phyloP scores from a whole-genome alignment of 192 early-diverging fungal genomes.

The Backusella luteola region DNA sequence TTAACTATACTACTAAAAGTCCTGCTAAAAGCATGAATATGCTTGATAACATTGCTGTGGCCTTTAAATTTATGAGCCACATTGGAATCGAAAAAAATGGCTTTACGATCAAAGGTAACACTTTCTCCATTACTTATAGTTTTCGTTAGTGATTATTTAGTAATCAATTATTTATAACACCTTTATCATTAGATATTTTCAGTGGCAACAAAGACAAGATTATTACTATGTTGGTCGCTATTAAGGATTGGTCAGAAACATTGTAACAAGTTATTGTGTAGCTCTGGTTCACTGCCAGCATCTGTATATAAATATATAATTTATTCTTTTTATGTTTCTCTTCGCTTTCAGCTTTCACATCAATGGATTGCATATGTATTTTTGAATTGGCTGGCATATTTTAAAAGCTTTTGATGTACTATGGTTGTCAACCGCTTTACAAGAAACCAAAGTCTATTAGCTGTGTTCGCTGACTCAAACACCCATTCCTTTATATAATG shows the following conservation, averaged over 20 bases:
- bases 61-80: not conserved
- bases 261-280: not conserved
- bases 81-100: not conserved
- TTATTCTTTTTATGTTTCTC: not conserved
- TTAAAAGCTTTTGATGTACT: too few relatives aligned
- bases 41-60: not conserved
- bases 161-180: not conserved
- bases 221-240: not conserved
- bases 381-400: too few relatives aligned
- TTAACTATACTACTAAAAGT: not conserved
- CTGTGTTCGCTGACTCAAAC: too few relatives aligned
- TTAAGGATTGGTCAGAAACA: not conserved
- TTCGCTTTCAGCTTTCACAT: not conserved
- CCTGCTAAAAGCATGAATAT: not conserved
- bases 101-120: not conserved
- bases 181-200: not conserved
- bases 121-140: not conserved
- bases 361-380: not conserved
- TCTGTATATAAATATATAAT: not conserved
- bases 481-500: too few relatives aligned
- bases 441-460: too few relatives aligned
- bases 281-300: slow-evolving; percentile 14
- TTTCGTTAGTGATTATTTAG: not conserved
- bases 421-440: too few relatives aligned
- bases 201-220: not conserved